These are phyloP conservation scores for Pythium pectinolyticum DNA, from an alignment of 352 stramenopile species.

Conservation along the genomic window DNA sequence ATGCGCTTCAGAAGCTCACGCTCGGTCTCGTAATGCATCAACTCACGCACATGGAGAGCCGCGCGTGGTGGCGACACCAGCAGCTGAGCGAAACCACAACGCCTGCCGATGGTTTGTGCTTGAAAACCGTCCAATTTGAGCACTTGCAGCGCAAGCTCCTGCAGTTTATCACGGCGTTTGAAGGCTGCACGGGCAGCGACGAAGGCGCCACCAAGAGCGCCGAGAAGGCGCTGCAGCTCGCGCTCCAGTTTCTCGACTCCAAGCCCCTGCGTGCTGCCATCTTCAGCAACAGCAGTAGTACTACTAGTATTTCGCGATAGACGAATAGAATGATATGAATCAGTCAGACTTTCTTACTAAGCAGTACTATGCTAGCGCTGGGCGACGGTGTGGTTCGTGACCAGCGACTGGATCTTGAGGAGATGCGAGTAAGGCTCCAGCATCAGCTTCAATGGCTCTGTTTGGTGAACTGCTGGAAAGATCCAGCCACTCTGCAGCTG, in stretches of 20 bases:
- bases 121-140: slow-evolving; percentile 29
- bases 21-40: slow-evolving; percentile 54
- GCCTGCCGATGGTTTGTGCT: neutral
- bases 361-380: neutral
- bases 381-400: neutral
- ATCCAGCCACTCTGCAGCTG: slow-evolving; percentile 35
- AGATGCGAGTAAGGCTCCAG: neutral
- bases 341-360: no score
- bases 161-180: slow-evolving; percentile 68
- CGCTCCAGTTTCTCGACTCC: slow-evolving; percentile 47
- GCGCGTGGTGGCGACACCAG: slow-evolving; percentile 2
- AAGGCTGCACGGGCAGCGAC: slow-evolving; percentile 52
- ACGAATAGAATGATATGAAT: no score
- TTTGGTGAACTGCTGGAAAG: neutral
- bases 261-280: slow-evolving; percentile 15
- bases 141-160: slow-evolving; percentile 59
- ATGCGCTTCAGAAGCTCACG: slow-evolving; percentile 41
- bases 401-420: slow-evolving; percentile 5
- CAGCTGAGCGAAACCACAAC: neutral
- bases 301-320: no score
- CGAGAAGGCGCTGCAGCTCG: slow-evolving; percentile 56
- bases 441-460: neutral
- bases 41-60: slow-evolving; percentile 38
- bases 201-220: slow-evolving; percentile 47
- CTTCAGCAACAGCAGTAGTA: no score